These are phyloP conservation scores for Aspergillus carbonarius DNA, from an alignment of 2,329 filamentous ascomycete genomes.

Conservation along the genomic window DNA sequence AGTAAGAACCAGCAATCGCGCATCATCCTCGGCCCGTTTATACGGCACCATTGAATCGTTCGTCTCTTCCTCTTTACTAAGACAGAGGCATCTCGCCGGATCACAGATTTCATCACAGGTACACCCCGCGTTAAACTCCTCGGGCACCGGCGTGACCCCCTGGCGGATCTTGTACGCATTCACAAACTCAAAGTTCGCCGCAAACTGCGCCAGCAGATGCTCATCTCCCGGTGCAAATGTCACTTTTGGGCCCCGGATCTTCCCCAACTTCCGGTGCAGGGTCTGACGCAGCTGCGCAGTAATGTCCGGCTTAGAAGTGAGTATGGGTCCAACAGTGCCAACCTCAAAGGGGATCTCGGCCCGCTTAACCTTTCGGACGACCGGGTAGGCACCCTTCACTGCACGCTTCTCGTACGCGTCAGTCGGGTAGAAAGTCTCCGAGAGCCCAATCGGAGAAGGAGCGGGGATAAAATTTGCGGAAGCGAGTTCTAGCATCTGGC, in stretches of 20 bases:
- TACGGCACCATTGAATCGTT: constrained; percentile 35
- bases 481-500: constrained; percentile 18
- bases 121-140: constrained; percentile 37
- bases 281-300: constrained; percentile 13
- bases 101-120: constrained; percentile 29
- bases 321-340: constrained; percentile 8
- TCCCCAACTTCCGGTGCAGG: constrained; percentile 25
- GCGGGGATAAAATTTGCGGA: constrained; percentile 6
- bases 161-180: constrained; percentile 36
- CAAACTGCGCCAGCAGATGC: constrained; percentile 23
- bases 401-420: constrained; percentile 22
- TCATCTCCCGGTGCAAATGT: constrained; percentile 19
- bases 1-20: constrained; percentile 25
- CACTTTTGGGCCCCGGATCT: constrained; percentile 31
- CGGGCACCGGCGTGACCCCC: constrained; percentile 27
- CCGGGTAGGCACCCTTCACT: constrained; percentile 20
- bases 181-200: constrained; percentile 40
- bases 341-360: constrained; percentile 9
- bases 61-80: constrained; percentile 30
- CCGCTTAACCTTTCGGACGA: constrained; percentile 15
- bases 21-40: constrained; percentile 13
- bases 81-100: constrained; percentile 28
- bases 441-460: constrained; percentile 18
- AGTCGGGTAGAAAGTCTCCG: constrained; percentile 23
- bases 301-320: constrained; percentile 6